Evolutionary conservation across 2,329 filamentous ascomycete species (phyloP).

Genomic region (Pseudogymnoascus sp.): DNA sequence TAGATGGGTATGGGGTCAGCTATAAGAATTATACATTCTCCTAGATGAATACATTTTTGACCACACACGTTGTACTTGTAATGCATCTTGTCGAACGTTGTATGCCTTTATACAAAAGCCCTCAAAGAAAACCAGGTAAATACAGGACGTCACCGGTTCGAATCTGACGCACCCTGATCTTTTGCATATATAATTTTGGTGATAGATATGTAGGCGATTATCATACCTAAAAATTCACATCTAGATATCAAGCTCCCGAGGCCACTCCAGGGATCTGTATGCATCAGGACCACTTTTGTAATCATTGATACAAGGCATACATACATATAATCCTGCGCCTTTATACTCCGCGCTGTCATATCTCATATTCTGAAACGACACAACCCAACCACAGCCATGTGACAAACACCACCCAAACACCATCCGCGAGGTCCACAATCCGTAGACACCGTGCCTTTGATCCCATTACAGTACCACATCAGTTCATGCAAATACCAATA

Average conservation of each 20-base stretch:
- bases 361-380: neutral
- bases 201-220: neutral
- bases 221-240: neutral
- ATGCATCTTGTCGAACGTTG: neutral
- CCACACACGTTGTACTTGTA: neutral
- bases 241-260: neutral
- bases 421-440: neutral
- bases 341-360: constrained; percentile 3
- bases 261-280: neutral
- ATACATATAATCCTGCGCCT: neutral
- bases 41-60: neutral
- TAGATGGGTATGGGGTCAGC: too few relatives aligned
- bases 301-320: constrained; percentile 6
- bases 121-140: neutral
- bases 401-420: constrained; percentile 7
- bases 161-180: neutral
- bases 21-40: too few relatives aligned
- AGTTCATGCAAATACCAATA: constrained; percentile 31
- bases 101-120: neutral
- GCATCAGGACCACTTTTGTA: neutral
- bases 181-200: constrained; percentile 1
- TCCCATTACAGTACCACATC: constrained; percentile 12
- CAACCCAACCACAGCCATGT: neutral
- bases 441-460: neutral
- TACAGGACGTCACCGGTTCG: neutral